Conservation (phyloP, 2,329 filamentous ascomycete genomes). For the Shiraia bambusicola region DNA sequence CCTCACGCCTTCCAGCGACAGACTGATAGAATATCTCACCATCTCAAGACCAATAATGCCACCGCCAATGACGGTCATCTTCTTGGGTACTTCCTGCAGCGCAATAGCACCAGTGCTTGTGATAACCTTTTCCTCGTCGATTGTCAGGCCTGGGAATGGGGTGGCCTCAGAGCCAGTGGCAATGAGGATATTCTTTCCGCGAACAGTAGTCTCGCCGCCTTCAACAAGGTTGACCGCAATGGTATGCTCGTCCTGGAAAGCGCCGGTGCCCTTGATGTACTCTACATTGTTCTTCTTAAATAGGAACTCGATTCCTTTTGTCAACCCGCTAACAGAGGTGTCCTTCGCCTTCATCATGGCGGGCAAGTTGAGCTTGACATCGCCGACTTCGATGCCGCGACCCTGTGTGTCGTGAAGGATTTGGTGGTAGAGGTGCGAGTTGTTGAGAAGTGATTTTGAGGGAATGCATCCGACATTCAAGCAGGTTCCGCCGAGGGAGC, state of each 20-base stretch:
- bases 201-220: conserved; percentile 83
- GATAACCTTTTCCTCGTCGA: conserved; percentile 97
- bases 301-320: conserved; percentile 96
- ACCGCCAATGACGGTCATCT: conserved; percentile 95
- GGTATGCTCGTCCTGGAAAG: conserved; percentile 86
- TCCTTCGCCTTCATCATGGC: conserved; percentile 99
- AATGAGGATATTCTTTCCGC: conserved; percentile 96
- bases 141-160: conserved; percentile 90
- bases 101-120: conserved; percentile 94
- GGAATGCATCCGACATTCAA: conserved; percentile 99
- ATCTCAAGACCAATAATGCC: conserved; percentile 99
- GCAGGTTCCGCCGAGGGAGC: conserved; percentile 91
- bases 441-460: conserved; percentile 99
- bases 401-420: conserved; percentile 95
- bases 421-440: conserved; percentile 97
- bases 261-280: conserved; percentile 90
- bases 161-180: conserved; percentile 94
- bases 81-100: conserved; percentile 87
- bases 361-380: conserved; percentile 92
- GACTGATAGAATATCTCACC: conserved; percentile 52
- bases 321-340: conserved; percentile 80
- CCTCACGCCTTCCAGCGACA: conserved; percentile 4
- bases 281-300: conserved; percentile 99
- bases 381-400: conserved; percentile 94
- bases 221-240: conserved; percentile 88